These are phyloP conservation scores for Xylariaceae sp. DNA, from an alignment of 2,329 filamentous ascomycete species.

Conservation along the genomic window DNA sequence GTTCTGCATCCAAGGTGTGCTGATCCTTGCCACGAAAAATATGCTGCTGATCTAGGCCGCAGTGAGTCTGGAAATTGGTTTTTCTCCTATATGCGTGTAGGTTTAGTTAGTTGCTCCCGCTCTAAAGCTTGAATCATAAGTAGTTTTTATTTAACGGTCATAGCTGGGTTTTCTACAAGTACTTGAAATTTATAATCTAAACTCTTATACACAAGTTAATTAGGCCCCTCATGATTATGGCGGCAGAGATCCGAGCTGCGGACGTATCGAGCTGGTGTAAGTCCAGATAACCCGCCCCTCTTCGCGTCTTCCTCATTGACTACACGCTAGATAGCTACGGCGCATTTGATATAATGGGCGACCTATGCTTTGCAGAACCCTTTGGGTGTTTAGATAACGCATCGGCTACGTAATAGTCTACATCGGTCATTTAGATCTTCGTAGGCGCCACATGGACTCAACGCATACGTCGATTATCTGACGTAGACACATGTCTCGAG, in stretches of 20 bases:
- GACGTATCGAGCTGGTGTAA: constrained; percentile 39
- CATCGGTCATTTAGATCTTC: constrained; percentile 35
- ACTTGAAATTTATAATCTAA: no score
- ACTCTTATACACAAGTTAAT: constrained; percentile 37
- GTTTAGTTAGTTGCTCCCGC: no score
- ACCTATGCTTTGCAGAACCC: constrained; percentile 36
- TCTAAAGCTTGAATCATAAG: no score
- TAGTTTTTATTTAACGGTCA: no score
- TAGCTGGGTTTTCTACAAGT: no score
- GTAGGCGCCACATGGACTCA: constrained; percentile 35
- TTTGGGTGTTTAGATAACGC: constrained; percentile 37
- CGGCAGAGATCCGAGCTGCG: constrained; percentile 15
- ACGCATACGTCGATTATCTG: constrained; percentile 37
- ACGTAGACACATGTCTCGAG: constrained; percentile 35
- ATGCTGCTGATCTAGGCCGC: no score
- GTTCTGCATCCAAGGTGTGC: no score
- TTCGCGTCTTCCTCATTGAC: background rate
- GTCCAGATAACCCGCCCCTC: background rate
- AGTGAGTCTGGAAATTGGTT: no score
- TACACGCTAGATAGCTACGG: constrained; percentile 24
- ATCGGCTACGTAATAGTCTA: constrained; percentile 33
- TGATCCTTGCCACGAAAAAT: no score
- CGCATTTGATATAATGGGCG: constrained; percentile 38
- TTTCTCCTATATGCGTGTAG: no score
- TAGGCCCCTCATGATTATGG: constrained; percentile 14